phyloP scores from a whole-genome alignment of 2,329 filamentous ascomycete species.

The Exophiala spinifera region DNA sequence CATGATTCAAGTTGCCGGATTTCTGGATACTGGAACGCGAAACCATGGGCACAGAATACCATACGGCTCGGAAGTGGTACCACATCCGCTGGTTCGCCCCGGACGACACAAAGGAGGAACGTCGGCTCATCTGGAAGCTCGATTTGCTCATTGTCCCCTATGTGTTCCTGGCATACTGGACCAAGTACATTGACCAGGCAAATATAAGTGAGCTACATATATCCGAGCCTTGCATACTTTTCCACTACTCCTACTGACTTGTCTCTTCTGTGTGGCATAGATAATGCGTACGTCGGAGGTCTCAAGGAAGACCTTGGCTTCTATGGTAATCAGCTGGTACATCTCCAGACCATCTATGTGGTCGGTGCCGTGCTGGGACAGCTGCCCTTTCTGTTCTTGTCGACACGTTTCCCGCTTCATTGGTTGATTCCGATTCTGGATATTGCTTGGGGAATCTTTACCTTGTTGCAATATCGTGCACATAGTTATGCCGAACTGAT shows the following conservation, averaged over 20 bases:
- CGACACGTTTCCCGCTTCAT: conserved; percentile 47
- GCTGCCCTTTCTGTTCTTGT: conserved; percentile 53
- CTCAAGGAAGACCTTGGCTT: conserved; percentile 53
- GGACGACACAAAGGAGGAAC: conserved; percentile 50
- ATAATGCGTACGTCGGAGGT: conserved; percentile 57
- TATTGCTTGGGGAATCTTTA: conserved; percentile 56
- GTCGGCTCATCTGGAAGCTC: conserved; percentile 54
- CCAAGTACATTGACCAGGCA: conserved; percentile 54
- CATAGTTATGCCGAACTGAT: conserved; percentile 32
- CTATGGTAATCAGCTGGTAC: conserved; percentile 53
- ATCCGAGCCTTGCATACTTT: no score
- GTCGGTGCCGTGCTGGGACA: conserved; percentile 52
- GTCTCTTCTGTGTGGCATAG: conserved; percentile 30
- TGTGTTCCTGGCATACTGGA: conserved; percentile 54
- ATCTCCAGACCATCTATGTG: conserved; percentile 53
- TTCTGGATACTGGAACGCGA: no score
- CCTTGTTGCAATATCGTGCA: conserved; percentile 52
- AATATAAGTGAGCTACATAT: conserved; percentile 49
- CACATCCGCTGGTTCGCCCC: conserved; percentile 49
- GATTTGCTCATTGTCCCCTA: conserved; percentile 57
- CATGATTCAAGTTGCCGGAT: neutral
- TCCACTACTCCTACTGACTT: no score
- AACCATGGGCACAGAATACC: no score
- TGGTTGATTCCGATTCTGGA: conserved; percentile 53
- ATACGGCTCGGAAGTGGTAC: conserved; percentile 14